phyloP scores from a whole-genome alignment of 192 early-diverging fungal genomes.

The Coemansia sp. region DNA sequence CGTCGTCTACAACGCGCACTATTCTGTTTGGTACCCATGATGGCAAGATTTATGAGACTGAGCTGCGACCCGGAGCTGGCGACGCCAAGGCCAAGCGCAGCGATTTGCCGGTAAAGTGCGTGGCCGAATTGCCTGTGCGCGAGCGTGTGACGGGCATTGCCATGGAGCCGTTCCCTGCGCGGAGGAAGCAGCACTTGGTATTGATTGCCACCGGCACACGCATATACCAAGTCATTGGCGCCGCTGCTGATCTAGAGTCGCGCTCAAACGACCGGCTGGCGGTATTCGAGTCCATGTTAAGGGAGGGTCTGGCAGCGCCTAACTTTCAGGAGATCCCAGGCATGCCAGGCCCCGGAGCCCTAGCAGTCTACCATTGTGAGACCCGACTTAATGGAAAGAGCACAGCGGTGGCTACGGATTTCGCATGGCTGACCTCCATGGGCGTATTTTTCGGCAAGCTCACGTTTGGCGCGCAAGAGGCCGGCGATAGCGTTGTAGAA shows the following conservation, averaged over 20 bases:
- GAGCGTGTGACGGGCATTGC: conserved; percentile 79
- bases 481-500: conserved; percentile 79
- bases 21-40: conserved; percentile 86
- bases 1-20: conserved; percentile 65
- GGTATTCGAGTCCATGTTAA: conserved; percentile 81
- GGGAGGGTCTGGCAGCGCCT: conserved; percentile 66
- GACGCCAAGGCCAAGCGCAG: conserved; percentile 87
- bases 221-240: conserved; percentile 92
- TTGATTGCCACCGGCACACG: conserved; percentile 79
- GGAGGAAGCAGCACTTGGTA: conserved; percentile 74
- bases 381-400: not conserved
- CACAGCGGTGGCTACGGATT: conserved; percentile 56
- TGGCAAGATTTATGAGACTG: conserved; percentile 88
- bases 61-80: conserved; percentile 77
- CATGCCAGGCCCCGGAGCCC: conserved; percentile 41
- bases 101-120: conserved; percentile 69
- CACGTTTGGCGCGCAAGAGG: conserved; percentile 70
- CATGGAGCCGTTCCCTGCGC: conserved; percentile 78
- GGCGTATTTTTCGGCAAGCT: conserved; percentile 88
- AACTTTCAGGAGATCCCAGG: conserved; percentile 67
- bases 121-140: conserved; percentile 63
- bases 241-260: conserved; percentile 46
- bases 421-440: conserved; percentile 90
- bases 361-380: conserved; percentile 44
- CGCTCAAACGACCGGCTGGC: conserved; percentile 56